These are phyloP conservation scores for Protostelium mycophagum DNA, from an alignment of 78 protist genomes.

Conservation along the genomic window DNA sequence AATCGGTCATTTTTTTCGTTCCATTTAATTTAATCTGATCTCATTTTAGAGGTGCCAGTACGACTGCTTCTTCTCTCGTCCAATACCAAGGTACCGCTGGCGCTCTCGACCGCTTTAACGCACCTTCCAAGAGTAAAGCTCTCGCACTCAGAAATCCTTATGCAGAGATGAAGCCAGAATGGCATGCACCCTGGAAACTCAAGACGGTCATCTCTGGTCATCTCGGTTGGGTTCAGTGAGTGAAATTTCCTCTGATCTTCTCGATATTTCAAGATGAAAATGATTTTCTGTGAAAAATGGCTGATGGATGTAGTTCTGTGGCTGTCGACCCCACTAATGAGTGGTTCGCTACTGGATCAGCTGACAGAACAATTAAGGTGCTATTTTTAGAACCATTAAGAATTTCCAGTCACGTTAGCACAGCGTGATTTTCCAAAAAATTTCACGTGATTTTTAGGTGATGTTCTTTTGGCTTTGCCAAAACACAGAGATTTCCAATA, in stretches of 20 bases:
- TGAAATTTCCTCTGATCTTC: conserved; percentile 66
- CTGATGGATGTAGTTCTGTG: conserved; percentile 65
- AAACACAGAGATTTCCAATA: not conserved
- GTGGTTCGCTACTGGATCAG: conserved; percentile 96
- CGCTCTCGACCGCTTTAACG: conserved; percentile 8
- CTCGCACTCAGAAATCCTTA: conserved; percentile 8
- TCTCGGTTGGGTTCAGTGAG: conserved; percentile 60
- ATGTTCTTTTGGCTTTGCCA: too few relatives aligned
- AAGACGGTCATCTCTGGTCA: conserved; percentile 68
- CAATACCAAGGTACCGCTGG: not conserved
- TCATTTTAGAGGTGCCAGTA: conserved; percentile 16
- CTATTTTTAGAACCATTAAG: not conserved
- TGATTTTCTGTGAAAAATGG: not conserved
- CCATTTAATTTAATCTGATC: not conserved
- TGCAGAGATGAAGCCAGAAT: conserved; percentile 44
- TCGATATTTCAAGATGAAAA: conserved; percentile 8
- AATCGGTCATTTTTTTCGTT: not conserved
- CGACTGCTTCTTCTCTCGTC: conserved; percentile 12
- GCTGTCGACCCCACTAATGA: conserved; percentile 94
- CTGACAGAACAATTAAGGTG: conserved; percentile 93
- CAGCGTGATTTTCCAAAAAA: too few relatives aligned
- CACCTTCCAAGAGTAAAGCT: conserved; percentile 1
- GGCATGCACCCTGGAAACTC: conserved; percentile 79
- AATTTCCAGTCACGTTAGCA: too few relatives aligned
- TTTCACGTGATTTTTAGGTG: too few relatives aligned